phyloP scores from a whole-genome alignment of 2,329 filamentous ascomycete genomes.

The Aspergillus sp. region DNA sequence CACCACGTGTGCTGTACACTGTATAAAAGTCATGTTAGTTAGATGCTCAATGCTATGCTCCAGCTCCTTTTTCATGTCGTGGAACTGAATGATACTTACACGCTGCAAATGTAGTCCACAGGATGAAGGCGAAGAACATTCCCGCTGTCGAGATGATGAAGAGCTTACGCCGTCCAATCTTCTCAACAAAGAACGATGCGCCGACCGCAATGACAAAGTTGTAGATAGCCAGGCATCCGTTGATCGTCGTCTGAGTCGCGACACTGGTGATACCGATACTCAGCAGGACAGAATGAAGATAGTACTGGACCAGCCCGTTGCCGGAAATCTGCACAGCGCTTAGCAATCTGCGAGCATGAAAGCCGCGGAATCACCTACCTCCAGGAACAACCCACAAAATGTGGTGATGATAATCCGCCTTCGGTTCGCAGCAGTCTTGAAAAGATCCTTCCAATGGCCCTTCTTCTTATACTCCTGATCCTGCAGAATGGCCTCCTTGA shows the following conservation, averaged over 20 bases:
- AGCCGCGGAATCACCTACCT: too few species aligned
- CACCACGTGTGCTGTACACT: slow-evolving; percentile 1
- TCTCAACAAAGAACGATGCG: slow-evolving; percentile 3
- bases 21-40: background rate
- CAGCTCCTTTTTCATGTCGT: background rate
- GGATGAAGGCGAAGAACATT: slow-evolving; percentile 2
- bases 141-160: slow-evolving; percentile 8
- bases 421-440: background rate
- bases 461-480: slow-evolving; percentile 3
- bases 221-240: slow-evolving; percentile 6
- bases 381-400: slow-evolving; percentile 3
- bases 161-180: slow-evolving; percentile 3
- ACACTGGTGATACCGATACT: slow-evolving; percentile 1
- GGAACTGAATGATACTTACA: background rate
- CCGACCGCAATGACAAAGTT: slow-evolving; percentile 6
- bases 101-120: slow-evolving; percentile 8
- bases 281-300: background rate
- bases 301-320: slow-evolving; percentile 1
- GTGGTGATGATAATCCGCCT: slow-evolving; percentile 5
- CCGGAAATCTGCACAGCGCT: background rate
- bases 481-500: slow-evolving; percentile 3
- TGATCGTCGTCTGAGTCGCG: background rate
- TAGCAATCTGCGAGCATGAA: background rate
- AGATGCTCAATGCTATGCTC: background rate
- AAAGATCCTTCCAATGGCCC: background rate